Evolutionary conservation across 2,329 filamentous ascomycete genomes (phyloP).

Genomic region (Apiospora arundinis): DNA sequence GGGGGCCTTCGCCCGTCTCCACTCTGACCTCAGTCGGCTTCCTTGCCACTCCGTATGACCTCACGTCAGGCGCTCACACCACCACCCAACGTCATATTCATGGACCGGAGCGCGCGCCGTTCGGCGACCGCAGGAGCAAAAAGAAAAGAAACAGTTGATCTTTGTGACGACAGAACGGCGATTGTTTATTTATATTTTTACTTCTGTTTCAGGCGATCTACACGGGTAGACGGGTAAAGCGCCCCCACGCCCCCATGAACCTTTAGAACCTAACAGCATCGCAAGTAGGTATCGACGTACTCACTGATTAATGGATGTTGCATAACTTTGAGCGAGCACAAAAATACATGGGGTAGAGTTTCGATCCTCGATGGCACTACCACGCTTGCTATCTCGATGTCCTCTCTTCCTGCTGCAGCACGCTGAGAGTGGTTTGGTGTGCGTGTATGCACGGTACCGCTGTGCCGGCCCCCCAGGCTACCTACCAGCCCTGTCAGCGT

Average conservation of each 20-base stretch:
- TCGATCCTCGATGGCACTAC: background rate
- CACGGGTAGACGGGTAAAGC: too few relatives aligned
- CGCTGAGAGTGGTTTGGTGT: too few relatives aligned
- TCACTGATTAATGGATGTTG: too few relatives aligned
- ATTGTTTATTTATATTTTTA: too few relatives aligned
- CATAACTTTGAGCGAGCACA: background rate
- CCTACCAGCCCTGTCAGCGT: slow-evolving; percentile 4
- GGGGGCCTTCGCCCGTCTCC: background rate
- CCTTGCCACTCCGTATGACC: slow-evolving; percentile 10
- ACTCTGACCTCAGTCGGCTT: slow-evolving; percentile 11
- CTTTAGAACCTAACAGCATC: too few relatives aligned
- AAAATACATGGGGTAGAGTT: background rate
- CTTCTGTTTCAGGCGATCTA: too few relatives aligned
- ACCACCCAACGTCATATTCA: slow-evolving; percentile 6
- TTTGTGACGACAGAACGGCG: too few relatives aligned
- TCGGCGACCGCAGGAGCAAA: background rate
- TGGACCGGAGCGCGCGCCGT: background rate
- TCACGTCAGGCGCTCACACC: slow-evolving; percentile 1
- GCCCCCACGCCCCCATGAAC: too few relatives aligned
- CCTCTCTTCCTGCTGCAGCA: background rate
- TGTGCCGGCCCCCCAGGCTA: background rate
- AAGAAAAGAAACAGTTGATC: too few relatives aligned
- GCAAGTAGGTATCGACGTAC: too few relatives aligned
- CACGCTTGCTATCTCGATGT: background rate
- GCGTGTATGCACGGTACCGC: background rate